A percentile compares a stretch with the other conserved stretches of the same genome.
phyloP scores from a whole-genome alignment of 148 eudicot species.

The Amaranthus hypochondriacus region DNA sequence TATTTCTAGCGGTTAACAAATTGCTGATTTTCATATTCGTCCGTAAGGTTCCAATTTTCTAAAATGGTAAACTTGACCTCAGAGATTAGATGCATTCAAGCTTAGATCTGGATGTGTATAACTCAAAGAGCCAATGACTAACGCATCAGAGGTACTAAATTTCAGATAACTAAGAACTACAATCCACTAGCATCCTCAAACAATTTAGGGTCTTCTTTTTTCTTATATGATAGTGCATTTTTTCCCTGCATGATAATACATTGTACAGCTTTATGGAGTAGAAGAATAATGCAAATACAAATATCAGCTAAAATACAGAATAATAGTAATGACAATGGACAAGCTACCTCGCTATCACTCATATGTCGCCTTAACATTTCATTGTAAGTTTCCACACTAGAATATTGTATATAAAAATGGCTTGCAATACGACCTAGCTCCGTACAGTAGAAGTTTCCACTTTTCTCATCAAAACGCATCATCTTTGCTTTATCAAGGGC shows the following conservation, averaged over 20 bases:
- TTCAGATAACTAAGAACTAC: background rate
- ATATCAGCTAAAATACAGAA: background rate
- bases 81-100: no score
- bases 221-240: no score
- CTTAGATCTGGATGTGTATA: no score
- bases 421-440: slow-evolving; percentile 99
- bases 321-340: background rate
- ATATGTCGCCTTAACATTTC: slow-evolving; percentile 93
- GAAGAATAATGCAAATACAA: background rate
- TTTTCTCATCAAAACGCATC: slow-evolving; percentile 99
- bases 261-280: slow-evolving; percentile 1
- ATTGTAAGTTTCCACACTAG: slow-evolving; percentile 98
- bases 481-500: slow-evolving; percentile 97
- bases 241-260: background rate
- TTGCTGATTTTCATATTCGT: no score
- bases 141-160: background rate
- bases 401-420: slow-evolving; percentile 95
- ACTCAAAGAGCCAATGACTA: background rate
- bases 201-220: background rate
- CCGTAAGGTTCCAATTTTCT: no score
- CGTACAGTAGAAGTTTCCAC: slow-evolving; percentile 96
- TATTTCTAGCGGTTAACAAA: no score
- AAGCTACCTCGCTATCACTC: slow-evolving; percentile 89
- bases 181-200: background rate
- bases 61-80: no score